Percentiles rank a stretch among this genome's conserved stretches.
Conservation (phyloP, 2,329 filamentous ascomycete species). For the Diaporthe sp. region DNA sequence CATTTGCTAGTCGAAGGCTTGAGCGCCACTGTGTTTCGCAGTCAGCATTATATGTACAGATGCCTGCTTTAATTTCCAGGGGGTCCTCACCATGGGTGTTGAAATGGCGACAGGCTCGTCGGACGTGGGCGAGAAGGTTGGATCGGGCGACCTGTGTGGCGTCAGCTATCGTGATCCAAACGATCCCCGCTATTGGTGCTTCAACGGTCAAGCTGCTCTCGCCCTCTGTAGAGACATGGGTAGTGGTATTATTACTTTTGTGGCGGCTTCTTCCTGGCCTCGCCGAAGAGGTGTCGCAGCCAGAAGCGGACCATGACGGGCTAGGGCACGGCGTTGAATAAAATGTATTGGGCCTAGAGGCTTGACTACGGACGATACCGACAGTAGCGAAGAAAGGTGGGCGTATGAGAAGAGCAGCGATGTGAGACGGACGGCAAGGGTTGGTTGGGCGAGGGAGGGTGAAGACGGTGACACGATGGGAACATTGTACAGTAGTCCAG, state of each 20-base stretch:
- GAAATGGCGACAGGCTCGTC: constrained; percentile 12
- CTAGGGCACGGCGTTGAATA: background rate
- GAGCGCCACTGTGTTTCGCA: constrained; percentile 24
- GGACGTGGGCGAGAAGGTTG: constrained; percentile 26
- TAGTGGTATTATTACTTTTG: constrained; percentile 15
- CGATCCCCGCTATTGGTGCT: background rate
- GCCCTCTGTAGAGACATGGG: background rate
- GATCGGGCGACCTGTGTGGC: constrained; percentile 5
- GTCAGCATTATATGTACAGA: background rate
- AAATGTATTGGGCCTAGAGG: background rate
- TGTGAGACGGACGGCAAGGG: constrained; percentile 9
- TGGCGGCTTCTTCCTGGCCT: constrained; percentile 6
- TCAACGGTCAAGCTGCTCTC: background rate
- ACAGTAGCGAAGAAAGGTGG: background rate
- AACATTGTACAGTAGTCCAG: constrained; percentile 12
- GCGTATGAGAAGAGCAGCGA: background rate
- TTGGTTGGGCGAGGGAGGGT: constrained; percentile 7
- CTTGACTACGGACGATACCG: background rate
- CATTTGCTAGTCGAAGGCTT: constrained; percentile 12
- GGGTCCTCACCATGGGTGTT: constrained; percentile 9
- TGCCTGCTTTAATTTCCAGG: background rate
- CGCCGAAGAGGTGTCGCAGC: constrained; percentile 13
- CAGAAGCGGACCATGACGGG: constrained; percentile 20
- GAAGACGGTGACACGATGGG: constrained; percentile 5
- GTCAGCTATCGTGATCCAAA: background rate